Base-by-base conservation (phyloP, 331 rosid genomes). In the Dryas integrifolia region DNA sequence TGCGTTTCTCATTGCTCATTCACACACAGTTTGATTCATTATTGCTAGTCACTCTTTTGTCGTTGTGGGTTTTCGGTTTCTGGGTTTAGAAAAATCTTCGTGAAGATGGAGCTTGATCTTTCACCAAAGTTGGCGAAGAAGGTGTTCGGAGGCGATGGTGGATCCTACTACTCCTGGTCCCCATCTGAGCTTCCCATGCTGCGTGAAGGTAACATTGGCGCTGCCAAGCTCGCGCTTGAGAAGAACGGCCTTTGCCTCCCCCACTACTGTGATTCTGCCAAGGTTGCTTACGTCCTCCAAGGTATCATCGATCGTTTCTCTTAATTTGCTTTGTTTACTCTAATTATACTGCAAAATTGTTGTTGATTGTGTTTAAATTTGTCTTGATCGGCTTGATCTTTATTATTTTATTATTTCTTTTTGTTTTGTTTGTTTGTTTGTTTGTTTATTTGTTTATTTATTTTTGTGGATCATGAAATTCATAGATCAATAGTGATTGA, bases 191-290 rank as follows among this genome's bases (percentile, higher is more conserved):
- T 90, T 58, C 91, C 89, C 64, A 87, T 90, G 96, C 82, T 90
- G 0, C 76, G 74, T 3, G 46, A 86, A 63, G 96, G 89, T 1
- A 88, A 90, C 82, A 88, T 90, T 12, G 96, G 87, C 10, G 96
- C 96, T 1, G 50, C 89, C 18, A 90, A 90, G 77, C 90, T 91
- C 4, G 85, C 87, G 53, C 88, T 88, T 1, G 84, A 82, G 76
- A 89, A 86, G 88, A 79, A 92, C 12, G 96, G 92, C 13, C 85
- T 92, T 46, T 89, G 96, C 14, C 88, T 89, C 43, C 97, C 97
- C 58, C 75, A 81, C 10, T 89, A 86, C 69, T 89, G 90, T 21
- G 96, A 89, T 48, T 92, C 94, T 18, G 64, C 96, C 71, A 85
- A 79, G 69, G 93, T 89, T 11, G 97, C 96, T 0, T 89, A 87